These are phyloP conservation scores for Aspergillus saccharolyticus DNA, from an alignment of 495 filamentous ascomycete species.

Conservation along the genomic window DNA sequence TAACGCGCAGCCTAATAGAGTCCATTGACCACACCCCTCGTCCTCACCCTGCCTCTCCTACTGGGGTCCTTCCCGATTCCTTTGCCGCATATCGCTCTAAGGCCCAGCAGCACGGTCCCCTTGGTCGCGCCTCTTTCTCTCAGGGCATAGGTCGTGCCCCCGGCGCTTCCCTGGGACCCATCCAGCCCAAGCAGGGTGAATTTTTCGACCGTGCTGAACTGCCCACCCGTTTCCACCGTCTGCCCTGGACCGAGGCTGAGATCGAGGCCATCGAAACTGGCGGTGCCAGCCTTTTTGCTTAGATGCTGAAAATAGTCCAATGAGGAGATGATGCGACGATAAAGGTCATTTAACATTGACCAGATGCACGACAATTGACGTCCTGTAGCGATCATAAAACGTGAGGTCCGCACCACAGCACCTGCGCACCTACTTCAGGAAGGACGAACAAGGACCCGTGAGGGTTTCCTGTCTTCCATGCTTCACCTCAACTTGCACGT, in stretches of 20 bases:
- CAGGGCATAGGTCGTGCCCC: constrained; percentile 58
- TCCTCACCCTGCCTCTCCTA: constrained; percentile 61
- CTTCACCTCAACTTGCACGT: constrained; percentile 1
- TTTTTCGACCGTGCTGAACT: constrained; percentile 88
- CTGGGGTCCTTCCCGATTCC: constrained; percentile 55
- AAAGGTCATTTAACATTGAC: constrained; percentile 11
- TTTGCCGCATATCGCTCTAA: constrained; percentile 90
- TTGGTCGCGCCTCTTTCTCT: constrained; percentile 44
- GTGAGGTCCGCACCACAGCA: background rate
- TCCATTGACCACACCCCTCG: constrained; percentile 65
- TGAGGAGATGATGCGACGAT: constrained; percentile 17
- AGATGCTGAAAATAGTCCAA: constrained; percentile 18
- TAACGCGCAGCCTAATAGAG: constrained; percentile 37
- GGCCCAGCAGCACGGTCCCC: constrained; percentile 90
- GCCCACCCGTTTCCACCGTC: constrained; percentile 72
- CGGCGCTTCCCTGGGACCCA: constrained; percentile 63
- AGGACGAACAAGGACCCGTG: constrained; percentile 3
- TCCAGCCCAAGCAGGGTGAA: constrained; percentile 65
- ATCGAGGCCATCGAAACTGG: constrained; percentile 95
- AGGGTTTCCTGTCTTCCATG: background rate
- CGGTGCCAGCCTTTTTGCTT: constrained; percentile 65
- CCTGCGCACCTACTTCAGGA: constrained; percentile 1
- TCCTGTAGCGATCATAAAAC: constrained; percentile 4
- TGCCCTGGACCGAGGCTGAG: constrained; percentile 67
- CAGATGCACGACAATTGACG: constrained; percentile 11